Base-by-base conservation (phyloP, 2,329 filamentous ascomycete genomes). In the Nothophaeocryptopus gaeumannii region DNA sequence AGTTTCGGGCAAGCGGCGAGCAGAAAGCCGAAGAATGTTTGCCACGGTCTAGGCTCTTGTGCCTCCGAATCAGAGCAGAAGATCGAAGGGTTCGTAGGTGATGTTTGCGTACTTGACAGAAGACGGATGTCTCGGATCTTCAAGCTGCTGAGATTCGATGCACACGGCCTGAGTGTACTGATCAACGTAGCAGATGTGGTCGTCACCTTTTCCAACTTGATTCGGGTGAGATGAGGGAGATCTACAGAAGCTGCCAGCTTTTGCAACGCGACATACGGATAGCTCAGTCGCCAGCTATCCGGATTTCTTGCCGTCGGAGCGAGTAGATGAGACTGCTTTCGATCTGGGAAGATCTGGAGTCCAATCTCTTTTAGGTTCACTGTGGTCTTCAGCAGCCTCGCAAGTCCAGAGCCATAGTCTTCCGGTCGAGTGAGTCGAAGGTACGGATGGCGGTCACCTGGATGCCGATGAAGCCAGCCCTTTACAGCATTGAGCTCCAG, bases 181-280 rank as follows among this genome's bases (percentile, higher is more conserved):
- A 56, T 41, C 12, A 67, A 51, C 0, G 44, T 58, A 2, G 35
- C 8, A 7, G 62, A 47, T 8, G 56, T 55, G 3, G 62, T 57
- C n/a, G 54, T 58, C 33, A 66, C 39, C 42, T 62, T 64, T 37
- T 67, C 64, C 0, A 67, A 56, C 39, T 67, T 67, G 29, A 67
- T 20, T 1, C 64, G 56, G 5, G 56, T 60, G 20, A 66, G 54
- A 13, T 56, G 35, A 5, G 39, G 35, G 5, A 67, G 44, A 2
- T 50, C 31, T 5, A 55, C 50, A 5, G 43, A 35, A 1, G 33
- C 16, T 16, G 54, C 44, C 3, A 65, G 44, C 8, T 50, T 53
- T 9, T 49, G 36, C 9, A 64, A 36, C 10, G 55, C 54, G 1
- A 58, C 36, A 44, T 59, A 62, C 1, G 60, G 52, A 46, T 63